Evolutionary conservation across 352 stramenopile genomes (phyloP).

Genomic region (Peronospora tabacina): DNA sequence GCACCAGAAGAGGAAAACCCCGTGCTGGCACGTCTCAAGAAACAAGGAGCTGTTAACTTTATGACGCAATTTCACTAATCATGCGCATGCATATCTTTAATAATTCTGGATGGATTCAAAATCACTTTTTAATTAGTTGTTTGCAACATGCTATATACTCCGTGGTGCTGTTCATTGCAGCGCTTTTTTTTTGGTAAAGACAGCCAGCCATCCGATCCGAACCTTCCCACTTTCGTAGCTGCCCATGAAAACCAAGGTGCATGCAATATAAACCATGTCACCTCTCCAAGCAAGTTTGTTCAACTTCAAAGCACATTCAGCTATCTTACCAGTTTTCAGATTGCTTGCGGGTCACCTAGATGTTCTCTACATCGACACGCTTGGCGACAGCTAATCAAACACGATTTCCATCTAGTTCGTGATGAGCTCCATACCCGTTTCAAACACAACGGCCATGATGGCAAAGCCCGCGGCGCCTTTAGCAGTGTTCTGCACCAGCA

Average conservation of each 20-base stretch:
- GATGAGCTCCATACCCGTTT: slow-evolving; percentile 71
- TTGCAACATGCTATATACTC: background rate
- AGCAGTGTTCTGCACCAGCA: slow-evolving; percentile 55
- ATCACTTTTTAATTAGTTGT: too few species aligned
- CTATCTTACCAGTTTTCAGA: background rate
- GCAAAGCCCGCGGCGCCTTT: slow-evolving; percentile 77
- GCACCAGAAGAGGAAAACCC: slow-evolving; percentile 47
- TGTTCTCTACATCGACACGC: background rate
- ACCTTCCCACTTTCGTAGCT: slow-evolving; percentile 55
- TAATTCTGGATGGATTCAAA: too few species aligned
- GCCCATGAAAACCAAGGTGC: slow-evolving; percentile 48
- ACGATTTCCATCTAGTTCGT: slow-evolving; percentile 22
- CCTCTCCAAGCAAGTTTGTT: slow-evolving; percentile 41
- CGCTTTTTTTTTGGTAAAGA: background rate
- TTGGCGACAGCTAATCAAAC: slow-evolving; percentile 11
- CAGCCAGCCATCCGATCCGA: slow-evolving; percentile 54
- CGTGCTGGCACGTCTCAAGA: slow-evolving; percentile 64
- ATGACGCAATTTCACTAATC: slow-evolving; percentile 53
- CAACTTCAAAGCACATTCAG: background rate
- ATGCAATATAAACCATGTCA: slow-evolving; percentile 62
- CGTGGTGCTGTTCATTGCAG: background rate
- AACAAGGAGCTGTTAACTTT: slow-evolving; percentile 80
- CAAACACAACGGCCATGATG: slow-evolving; percentile 79
- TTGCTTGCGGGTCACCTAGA: background rate
- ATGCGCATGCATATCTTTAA: slow-evolving; percentile 9